Conservation (phyloP, 164 flowering plant species). For the Amborella trichopoda region DNA sequence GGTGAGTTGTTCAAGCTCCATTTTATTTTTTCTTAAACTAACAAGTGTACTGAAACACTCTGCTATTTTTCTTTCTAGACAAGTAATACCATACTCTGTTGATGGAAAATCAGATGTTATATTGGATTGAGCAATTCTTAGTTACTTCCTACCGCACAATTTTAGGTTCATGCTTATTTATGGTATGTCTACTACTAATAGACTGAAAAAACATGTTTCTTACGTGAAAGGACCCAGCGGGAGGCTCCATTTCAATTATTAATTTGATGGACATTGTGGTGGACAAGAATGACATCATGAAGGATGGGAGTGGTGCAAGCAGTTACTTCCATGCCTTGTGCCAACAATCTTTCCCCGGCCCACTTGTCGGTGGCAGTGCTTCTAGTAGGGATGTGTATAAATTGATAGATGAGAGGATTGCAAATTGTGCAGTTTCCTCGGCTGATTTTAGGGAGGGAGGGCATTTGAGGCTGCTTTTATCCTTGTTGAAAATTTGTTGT, state of each 20-base stretch:
- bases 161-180: too few species aligned
- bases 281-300: slow-evolving; percentile 18
- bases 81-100: too few species aligned
- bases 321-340: slow-evolving; percentile 42
- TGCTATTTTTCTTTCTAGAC: too few species aligned
- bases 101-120: too few species aligned
- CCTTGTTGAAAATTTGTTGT: slow-evolving; percentile 61
- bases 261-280: slow-evolving; percentile 49
- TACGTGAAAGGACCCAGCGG: slow-evolving; percentile 40
- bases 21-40: neutral
- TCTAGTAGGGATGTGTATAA: slow-evolving; percentile 59
- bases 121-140: too few species aligned
- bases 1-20: slow-evolving; percentile 20
- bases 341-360: slow-evolving; percentile 67
- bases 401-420: slow-evolving; percentile 74
- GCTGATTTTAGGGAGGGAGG: slow-evolving; percentile 32
- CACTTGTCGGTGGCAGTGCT: slow-evolving; percentile 60
- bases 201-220: too few species aligned
- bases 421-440: slow-evolving; percentile 30
- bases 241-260: slow-evolving; percentile 34
- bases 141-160: too few species aligned
- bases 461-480: slow-evolving; percentile 44
- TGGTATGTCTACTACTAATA: too few species aligned
- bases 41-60: too few species aligned
- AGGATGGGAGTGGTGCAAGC: slow-evolving; percentile 14